Conservation (phyloP, 192 early-diverging fungal species). For the Linnemannia zychae region DNA sequence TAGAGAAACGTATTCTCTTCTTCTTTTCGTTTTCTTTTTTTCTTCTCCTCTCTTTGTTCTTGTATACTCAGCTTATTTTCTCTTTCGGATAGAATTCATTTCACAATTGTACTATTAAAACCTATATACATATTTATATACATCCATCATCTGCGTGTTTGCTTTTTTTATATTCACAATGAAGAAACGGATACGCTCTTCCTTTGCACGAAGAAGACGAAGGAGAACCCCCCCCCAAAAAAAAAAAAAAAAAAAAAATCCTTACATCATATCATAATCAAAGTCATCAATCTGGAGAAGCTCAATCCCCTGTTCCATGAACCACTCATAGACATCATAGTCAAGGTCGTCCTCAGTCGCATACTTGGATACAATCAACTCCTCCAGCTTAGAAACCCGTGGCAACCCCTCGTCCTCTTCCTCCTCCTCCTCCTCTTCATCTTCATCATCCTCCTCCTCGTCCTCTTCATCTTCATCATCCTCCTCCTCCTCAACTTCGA, state of each 20-base stretch:
- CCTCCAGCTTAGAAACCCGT: background rate
- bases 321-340: conserved; percentile 15
- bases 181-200: no score
- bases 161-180: background rate
- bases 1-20: conserved; percentile 2
- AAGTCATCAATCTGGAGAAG: background rate
- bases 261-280: conserved; percentile 7
- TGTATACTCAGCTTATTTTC: background rate
- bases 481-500: background rate
- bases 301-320: conserved; percentile 9
- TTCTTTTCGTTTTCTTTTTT: background rate
- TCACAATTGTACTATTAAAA: background rate
- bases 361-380: background rate
- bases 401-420: background rate
- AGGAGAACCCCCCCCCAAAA: no score
- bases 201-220: no score
- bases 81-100: background rate
- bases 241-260: background rate
- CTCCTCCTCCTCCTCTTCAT: background rate
- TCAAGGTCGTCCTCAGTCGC: conserved; percentile 1
- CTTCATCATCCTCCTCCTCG: background rate
- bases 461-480: background rate
- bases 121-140: background rate
- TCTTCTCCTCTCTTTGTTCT: no score
- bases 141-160: background rate